These are phyloP conservation scores for Trichoderma pleuroti DNA, from an alignment of 2,329 filamentous ascomycete genomes.

Conservation along the genomic window DNA sequence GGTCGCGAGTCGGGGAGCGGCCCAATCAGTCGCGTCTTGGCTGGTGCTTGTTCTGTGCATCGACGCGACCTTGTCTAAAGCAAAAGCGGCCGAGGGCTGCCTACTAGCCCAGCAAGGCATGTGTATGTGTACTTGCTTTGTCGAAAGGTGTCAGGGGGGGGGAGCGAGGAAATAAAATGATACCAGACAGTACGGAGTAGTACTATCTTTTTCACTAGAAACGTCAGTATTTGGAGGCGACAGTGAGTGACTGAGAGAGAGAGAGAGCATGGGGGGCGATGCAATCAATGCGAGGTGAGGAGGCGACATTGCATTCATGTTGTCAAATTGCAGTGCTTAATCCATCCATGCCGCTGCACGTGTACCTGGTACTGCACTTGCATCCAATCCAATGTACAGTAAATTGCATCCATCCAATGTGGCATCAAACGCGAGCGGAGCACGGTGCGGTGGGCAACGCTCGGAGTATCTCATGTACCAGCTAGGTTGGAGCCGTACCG, in stretches of 20 bases:
- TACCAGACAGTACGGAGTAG: not conserved
- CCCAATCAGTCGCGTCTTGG: slow-evolving; percentile 28
- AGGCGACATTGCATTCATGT: not conserved
- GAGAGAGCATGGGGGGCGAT: not conserved
- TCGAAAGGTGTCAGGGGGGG: not conserved
- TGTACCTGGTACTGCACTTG: slow-evolving; percentile 1
- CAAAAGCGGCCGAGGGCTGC: slow-evolving; percentile 20
- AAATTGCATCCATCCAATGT: slow-evolving; percentile 1
- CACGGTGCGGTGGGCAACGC: not conserved
- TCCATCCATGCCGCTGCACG: not conserved
- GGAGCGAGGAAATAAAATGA: not conserved
- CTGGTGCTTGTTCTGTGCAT: slow-evolving; percentile 23
- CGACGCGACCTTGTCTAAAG: slow-evolving; percentile 27
- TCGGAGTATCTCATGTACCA: not conserved
- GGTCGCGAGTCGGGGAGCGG: slow-evolving; percentile 18
- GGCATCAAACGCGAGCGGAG: slow-evolving; percentile 1
- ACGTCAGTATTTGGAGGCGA: not conserved
- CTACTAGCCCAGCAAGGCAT: slow-evolving; percentile 24
- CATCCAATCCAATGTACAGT: not conserved
- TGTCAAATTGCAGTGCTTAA: not conserved
- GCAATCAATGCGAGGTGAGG: not conserved
- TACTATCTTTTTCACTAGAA: not conserved
- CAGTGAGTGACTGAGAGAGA: not conserved
- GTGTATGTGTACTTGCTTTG: slow-evolving; percentile 20
- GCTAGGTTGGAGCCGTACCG: not conserved